Evolutionary conservation across 495 filamentous ascomycete genomes (phyloP).

Genomic region (Talaromyces nanjingensis): DNA sequence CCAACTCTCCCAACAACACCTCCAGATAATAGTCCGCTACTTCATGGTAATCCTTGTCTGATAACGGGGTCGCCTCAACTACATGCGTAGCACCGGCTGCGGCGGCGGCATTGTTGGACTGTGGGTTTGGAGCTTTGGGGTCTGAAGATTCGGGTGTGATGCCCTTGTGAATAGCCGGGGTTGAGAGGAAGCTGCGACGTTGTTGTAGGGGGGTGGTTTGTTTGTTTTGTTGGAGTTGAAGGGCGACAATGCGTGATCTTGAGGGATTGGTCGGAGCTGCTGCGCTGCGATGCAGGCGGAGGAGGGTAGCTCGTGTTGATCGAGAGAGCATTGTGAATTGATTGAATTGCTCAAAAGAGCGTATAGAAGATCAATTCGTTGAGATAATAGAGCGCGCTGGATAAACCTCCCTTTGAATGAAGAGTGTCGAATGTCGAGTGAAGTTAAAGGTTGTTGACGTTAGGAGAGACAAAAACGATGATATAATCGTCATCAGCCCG

Average conservation of each 20-base stretch:
- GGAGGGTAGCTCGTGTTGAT: constrained; percentile 22
- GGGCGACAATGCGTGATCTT: not conserved
- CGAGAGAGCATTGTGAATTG: constrained; percentile 29
- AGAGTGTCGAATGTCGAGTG: not conserved
- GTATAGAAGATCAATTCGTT: not conserved
- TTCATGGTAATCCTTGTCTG: constrained; percentile 37
- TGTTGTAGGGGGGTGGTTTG: not conserved
- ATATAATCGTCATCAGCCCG: not conserved
- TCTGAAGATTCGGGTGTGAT: constrained; percentile 35
- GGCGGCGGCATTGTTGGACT: constrained; percentile 26
- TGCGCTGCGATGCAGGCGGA: constrained; percentile 12
- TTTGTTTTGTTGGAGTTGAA: not conserved
- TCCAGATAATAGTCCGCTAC: constrained; percentile 47
- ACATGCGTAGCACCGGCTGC: constrained; percentile 23
- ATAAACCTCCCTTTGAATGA: not conserved
- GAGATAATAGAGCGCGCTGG: not conserved
- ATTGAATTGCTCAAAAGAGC: not conserved
- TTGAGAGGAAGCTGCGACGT: constrained; percentile 23
- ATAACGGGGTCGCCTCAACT: constrained; percentile 34
- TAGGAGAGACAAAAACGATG: not conserved
- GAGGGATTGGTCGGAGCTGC: not conserved
- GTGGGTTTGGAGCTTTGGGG: constrained; percentile 31
- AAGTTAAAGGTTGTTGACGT: not conserved
- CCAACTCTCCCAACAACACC: constrained; percentile 35
- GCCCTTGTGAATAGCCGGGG: constrained; percentile 28